A percentile compares a stretch with the other conserved stretches of the same genome.
Evolutionary conservation across 768 basidiomycete genomes (phyloP).

Genomic region (Agrocybe chaxingu): DNA sequence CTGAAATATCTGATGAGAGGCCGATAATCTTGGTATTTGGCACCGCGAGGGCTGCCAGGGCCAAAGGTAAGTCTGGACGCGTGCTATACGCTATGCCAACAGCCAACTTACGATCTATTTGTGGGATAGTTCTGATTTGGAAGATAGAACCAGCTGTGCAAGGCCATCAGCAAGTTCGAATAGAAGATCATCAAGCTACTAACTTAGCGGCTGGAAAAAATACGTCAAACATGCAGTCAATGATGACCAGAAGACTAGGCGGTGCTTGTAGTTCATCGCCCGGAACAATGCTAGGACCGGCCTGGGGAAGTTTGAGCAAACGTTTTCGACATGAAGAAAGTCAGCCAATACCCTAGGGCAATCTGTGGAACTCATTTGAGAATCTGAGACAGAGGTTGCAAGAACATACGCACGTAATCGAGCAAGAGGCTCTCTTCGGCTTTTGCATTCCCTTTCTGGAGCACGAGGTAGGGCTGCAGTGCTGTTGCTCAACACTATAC

Average conservation of each 20-base stretch:
- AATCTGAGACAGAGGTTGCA: background rate
- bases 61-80: background rate
- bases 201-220: slow-evolving; percentile 57
- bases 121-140: slow-evolving; percentile 28
- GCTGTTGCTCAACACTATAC: background rate
- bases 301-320: slow-evolving; percentile 26
- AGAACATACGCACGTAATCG: slow-evolving; percentile 50
- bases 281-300: slow-evolving; percentile 37
- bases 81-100: background rate
- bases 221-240: slow-evolving; percentile 42
- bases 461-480: slow-evolving; percentile 56
- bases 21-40: slow-evolving; percentile 40
- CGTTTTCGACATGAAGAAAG: background rate
- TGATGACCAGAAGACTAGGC: slow-evolving; percentile 50
- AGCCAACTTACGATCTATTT: slow-evolving; percentile 18
- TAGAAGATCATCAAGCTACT: slow-evolving; percentile 15
- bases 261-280: slow-evolving; percentile 50
- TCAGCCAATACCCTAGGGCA: slow-evolving; percentile 34
- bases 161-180: slow-evolving; percentile 2
- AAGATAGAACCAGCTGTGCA: slow-evolving; percentile 40
- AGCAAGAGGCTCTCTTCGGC: slow-evolving; percentile 62
- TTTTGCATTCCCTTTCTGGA: slow-evolving; percentile 48
- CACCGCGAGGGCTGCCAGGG: slow-evolving; percentile 31
- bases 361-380: slow-evolving; percentile 26
- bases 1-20: slow-evolving; percentile 38